Conservation (phyloP, 192 early-diverging fungal genomes). For the Coemansia sp. region DNA sequence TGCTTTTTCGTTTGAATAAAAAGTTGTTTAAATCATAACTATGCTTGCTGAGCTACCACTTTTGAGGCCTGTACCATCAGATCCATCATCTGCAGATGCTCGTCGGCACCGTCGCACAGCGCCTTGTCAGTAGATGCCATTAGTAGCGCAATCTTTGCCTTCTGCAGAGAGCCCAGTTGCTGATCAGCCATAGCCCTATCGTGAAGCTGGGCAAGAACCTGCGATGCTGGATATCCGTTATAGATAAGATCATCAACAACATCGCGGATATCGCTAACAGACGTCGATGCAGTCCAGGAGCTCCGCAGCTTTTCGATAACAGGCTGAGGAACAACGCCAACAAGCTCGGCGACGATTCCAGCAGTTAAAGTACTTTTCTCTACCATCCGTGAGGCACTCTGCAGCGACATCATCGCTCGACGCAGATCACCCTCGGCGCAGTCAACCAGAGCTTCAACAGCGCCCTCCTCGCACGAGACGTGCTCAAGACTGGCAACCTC, state of each 20-base stretch:
- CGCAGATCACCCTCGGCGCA: conserved; percentile 88
- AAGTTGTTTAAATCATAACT: background rate
- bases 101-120: conserved; percentile 85
- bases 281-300: conserved; percentile 54
- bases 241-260: conserved; percentile 60
- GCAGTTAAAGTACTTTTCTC: conserved; percentile 37
- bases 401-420: conserved; percentile 87
- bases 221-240: conserved; percentile 73
- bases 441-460: conserved; percentile 63
- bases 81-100: conserved; percentile 79
- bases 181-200: conserved; percentile 61
- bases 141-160: conserved; percentile 64
- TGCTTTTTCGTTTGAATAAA: background rate
- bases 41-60: conserved; percentile 17
- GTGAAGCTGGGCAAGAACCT: conserved; percentile 74
- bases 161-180: conserved; percentile 64
- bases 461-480: conserved; percentile 46
- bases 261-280: conserved; percentile 43
- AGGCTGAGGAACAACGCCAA: conserved; percentile 65
- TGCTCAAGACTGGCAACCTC: conserved; percentile 67
- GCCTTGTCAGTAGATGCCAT: conserved; percentile 70
- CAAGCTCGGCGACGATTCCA: conserved; percentile 69
- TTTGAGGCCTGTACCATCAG: conserved; percentile 58
- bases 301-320: conserved; percentile 62
- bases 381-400: conserved; percentile 73